Evolutionary conservation across 2,329 filamentous ascomycete genomes (phyloP), one percentile per base, ranked within the genome.

Genomic region (Biscogniauxia sp.): DNA sequence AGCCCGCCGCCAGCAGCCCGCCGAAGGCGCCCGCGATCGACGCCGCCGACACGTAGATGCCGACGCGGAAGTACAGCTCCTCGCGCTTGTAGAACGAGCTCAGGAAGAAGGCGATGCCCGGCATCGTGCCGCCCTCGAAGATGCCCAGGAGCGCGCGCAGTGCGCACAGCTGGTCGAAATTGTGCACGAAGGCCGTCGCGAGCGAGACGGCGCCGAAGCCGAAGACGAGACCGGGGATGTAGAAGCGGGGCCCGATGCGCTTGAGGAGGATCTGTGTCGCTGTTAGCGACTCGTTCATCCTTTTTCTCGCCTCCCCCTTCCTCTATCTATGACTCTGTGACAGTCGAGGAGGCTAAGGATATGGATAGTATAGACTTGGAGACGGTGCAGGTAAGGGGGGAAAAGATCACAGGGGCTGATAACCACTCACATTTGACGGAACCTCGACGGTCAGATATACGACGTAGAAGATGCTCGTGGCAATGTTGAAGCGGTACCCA

Each of bases 71-170:
- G 15, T 84, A 74, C 4, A 86, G 76, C 70, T 87, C 83, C 55
- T 82, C 74, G 57, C 83, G 76, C 69, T 81, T 83, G 73, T 86
- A 86, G 69, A 84, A 85, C 55, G 78, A 81, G 57, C 78, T 81
- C 11, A 85, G 78, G 68, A 81, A 83, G 68, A 85, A 85, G 19
- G 82, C 81, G 63, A 85, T 79, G 9, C 83, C 82, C 50, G 83
- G 84, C 78, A 85, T 84, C 11, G 82, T 80, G 59, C 84, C 84
- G 25, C 83, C 83, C 68, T 86, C 84, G 49, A 84, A 84, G 5
- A 84, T 65, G 11, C 84, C 83, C 2, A 86, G 73, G 20, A 84
- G 74, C 3, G 79, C 76, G 37, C 84, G 77, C 3, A 79, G 76
- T 3, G 70, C 78, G 59, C 82, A 73, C 2, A 86, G 75, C 17